Base-by-base conservation (phyloP, 2,329 filamentous ascomycete genomes). In the Cordyceps javanica region DNA sequence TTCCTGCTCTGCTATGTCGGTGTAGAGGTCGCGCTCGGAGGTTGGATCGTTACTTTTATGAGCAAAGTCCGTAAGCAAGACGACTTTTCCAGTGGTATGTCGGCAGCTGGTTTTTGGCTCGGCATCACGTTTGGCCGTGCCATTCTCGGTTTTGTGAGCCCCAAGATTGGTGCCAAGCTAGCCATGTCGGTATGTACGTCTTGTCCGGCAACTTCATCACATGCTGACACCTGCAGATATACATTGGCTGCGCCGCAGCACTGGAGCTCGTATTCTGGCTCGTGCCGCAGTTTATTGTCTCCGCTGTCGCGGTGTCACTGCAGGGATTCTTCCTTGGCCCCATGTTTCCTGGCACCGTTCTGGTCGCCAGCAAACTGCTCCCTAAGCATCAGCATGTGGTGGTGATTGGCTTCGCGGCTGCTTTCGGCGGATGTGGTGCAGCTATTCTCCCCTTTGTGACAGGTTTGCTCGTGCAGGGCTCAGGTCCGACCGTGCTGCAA, bases 11-110 rank as follows among this genome's bases (percentile, higher is more conserved):
- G 82, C 32, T 93, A 93, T 65, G 86, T 92, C 0, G 90, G 90
- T 8, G 77, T 85, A 1, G 89, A 94, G 69, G 87, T 89, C 45
- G 85, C 86, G 0, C 78, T 92, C 0, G 88, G 88, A 21, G 90
- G 90, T 5, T 94, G 90, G 90, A 89, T 94, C 58, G 87, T 91
- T 54, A 85, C 86, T 5, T 93, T 94, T 69, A 93, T 94, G 88
- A 85, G 90, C 26, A 80, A 83, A 34, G 85, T 91, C 6, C 82
- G 90, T 6, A 70, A 85, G n/a, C 88, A 84, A 1, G 79, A 75
- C 3, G 72, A 82, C 0, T 91, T 92, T 63, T 82, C 83, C 0
- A 85, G 84, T 26, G 89, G 89, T 10, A 88, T 93, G 77, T 85
- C 85, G 0, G 85, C 86, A 0, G 91, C 88, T 2, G 89, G 89